Percentiles rank a stretch among this genome's conserved stretches.
Conservation (phyloP, 306 rosid genomes). For the Urtica urens region DNA sequence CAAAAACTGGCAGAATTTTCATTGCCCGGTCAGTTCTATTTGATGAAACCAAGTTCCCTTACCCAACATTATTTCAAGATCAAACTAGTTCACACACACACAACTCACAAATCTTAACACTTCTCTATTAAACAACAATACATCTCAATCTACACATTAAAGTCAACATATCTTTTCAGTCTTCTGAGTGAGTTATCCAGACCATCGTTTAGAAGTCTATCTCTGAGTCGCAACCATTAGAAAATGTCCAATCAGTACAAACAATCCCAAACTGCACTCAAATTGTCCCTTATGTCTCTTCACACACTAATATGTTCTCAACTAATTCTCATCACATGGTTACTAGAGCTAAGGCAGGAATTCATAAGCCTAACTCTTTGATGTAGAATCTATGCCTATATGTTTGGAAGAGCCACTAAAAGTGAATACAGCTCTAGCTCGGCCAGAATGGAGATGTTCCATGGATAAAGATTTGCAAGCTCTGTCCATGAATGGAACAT, state of each 20-base stretch:
- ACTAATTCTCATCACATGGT: no score
- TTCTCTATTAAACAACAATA: not conserved
- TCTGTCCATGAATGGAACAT: not conserved
- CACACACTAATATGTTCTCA: no score
- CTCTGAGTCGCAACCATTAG: no score
- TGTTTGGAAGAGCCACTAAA: not conserved
- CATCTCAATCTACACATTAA: no score
- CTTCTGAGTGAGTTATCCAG: no score
- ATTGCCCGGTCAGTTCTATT: not conserved
- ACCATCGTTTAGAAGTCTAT: no score
- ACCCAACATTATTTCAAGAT: not conserved
- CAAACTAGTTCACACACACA: not conserved
- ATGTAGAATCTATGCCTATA: not conserved
- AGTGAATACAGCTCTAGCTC: not conserved
- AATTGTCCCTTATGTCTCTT: no score
- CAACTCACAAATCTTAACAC: not conserved
- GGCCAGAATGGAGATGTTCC: not conserved
- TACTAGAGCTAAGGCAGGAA: no score
- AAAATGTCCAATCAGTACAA: no score
- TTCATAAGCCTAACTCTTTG: not conserved
- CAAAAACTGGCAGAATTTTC: not conserved
- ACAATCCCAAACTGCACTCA: no score
- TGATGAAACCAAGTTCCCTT: not conserved
- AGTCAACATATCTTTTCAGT: no score
- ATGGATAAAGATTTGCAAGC: not conserved